A percentile compares a stretch with the other conserved stretches of the same genome.
Evolutionary conservation across 306 rosid genomes (phyloP).

Genomic region (Quercus robur): DNA sequence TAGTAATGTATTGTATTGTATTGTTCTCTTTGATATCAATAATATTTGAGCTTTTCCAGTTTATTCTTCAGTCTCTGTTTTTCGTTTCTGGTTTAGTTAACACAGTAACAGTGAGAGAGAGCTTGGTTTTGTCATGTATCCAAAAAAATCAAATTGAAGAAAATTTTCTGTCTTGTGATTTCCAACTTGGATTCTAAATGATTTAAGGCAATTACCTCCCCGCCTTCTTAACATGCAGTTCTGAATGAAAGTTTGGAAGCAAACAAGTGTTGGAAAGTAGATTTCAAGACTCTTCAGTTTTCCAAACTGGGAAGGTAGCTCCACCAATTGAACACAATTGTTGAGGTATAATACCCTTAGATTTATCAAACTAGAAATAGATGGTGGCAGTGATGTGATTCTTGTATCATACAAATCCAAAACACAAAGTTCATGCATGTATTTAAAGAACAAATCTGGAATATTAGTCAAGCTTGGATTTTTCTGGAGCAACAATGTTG

Average conservation of each 20-base stretch:
- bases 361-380: background rate
- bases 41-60: too few species aligned
- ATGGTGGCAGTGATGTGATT: background rate
- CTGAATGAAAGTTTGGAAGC: background rate
- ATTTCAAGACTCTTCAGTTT: background rate
- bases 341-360: background rate
- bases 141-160: background rate
- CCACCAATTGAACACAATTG: too few species aligned
- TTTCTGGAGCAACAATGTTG: background rate
- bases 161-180: background rate
- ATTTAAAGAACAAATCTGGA: background rate
- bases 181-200: background rate
- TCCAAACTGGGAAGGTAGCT: too few species aligned
- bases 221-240: background rate
- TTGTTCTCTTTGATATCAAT: too few species aligned
- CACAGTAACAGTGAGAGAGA: too few species aligned
- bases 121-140: background rate
- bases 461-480: background rate
- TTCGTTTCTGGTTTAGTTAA: too few species aligned
- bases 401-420: background rate
- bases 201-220: background rate
- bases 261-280: background rate
- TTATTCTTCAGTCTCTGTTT: too few species aligned
- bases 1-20: too few species aligned
- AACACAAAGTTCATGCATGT: background rate